Evolutionary conservation across 1,284 basidiomycete genomes (phyloP), one percentile per base, ranked within the genome.

Genomic region (Cerioporus squamosus): DNA sequence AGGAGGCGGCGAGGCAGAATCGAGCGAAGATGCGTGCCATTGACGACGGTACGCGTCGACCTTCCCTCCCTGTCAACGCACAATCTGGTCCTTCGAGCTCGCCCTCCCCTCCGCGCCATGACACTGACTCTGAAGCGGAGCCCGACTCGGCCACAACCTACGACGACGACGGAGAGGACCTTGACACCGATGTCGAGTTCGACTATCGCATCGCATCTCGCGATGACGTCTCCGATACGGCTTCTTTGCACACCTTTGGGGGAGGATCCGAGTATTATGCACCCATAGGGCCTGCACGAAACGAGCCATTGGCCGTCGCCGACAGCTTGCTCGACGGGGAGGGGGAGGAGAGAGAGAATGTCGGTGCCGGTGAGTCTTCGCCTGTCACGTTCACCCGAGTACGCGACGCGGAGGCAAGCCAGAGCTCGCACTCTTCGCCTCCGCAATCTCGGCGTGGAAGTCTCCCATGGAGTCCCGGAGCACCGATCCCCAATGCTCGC

Each of bases 221-320:
- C 62, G 56, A 61, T 20, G 64, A 68, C 4, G 49, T 66, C 5
- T 75, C 78, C 2, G 81, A 85, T 66, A 75, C 76, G 2, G 78
- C 79, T 23, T 85, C 82, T 3, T 77, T 77, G 57, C 75, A 81
- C 65, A 84, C 83, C 0, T 84, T 85, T 45, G 70, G 62, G 59
- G 66, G 81, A 15, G 62, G 68, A 51, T 61, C 53, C 57, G 66
- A 68, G 52, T 47, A 55, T 54, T 64, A 67, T 60, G 46, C 57
- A 23, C 36, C 60, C 9, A 39, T 52, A 14, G 63, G 57, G 10
- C 38, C 49, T 6, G 29, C 48, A 7, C 44, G 51, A 14, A 61
- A 63, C n/a, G 67, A 63, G 47, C 61, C 52, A 51, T 66, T 65
- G 64, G 85, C 82, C 61, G 71, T 83, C 8, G 39, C 60, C 18